Percentiles rank a stretch among this genome's conserved stretches.
These are phyloP conservation scores for Mortierella sp. DNA, from an alignment of 371 early-diverging fungal genomes.

Conservation along the genomic window DNA sequence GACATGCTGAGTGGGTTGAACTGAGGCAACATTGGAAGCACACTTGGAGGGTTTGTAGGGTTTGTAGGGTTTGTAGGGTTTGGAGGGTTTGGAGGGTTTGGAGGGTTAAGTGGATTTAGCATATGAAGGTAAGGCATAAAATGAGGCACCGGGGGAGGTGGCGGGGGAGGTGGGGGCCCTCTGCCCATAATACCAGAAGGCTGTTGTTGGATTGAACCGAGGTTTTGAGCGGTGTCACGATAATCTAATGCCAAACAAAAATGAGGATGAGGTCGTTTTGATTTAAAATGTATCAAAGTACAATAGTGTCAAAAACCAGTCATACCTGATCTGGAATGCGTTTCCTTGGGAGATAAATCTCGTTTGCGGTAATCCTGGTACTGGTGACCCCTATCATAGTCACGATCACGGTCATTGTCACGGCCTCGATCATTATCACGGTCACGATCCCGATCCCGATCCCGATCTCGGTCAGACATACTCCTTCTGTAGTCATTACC, in stretches of 20 bases:
- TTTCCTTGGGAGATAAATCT: constrained; percentile 1
- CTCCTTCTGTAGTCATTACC: neutral
- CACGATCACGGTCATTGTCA: constrained; percentile 2
- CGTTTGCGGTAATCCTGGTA: constrained; percentile 8
- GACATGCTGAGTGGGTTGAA: constrained; percentile 9
- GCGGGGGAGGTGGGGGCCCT: constrained; percentile 12
- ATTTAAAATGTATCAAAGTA: neutral
- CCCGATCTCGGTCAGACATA: constrained; percentile 10
- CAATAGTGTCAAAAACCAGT: neutral
- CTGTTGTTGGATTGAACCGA: neutral
- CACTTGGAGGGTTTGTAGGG: neutral
- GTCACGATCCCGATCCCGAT: constrained; percentile 14
- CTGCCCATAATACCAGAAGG: neutral
- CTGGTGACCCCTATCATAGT: neutral
- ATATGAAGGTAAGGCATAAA: neutral
- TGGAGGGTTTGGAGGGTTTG: constrained; percentile 1
- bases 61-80: too few relatives aligned
- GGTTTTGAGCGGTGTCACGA: neutral
- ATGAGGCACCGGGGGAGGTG: constrained; percentile 5
- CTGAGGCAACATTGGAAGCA: constrained; percentile 3
- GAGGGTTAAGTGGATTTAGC: neutral
- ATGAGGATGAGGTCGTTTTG: neutral
- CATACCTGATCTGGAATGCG: neutral
- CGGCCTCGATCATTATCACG: constrained; percentile 11
- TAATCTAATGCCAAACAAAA: neutral